Evolutionary conservation across 2,329 filamentous ascomycete species (phyloP).

Genomic region (Fulvia fulva): DNA sequence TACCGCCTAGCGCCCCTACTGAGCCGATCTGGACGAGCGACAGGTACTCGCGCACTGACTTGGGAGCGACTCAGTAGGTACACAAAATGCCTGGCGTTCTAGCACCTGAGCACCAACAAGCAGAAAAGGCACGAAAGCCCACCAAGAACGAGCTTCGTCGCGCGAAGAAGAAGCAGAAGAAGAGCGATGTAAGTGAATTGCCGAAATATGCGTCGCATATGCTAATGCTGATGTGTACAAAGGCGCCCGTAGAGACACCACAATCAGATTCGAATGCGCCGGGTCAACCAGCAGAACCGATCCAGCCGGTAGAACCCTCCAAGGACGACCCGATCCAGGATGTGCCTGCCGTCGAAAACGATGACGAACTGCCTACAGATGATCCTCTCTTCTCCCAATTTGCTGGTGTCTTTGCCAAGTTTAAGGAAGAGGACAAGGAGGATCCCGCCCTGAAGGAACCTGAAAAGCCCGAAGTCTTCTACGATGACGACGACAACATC

Average conservation of each 20-base stretch:
- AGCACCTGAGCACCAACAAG: slow-evolving; percentile 25
- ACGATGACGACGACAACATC: slow-evolving; percentile 79
- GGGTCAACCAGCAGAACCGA: slow-evolving; percentile 25
- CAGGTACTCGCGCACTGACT: not conserved
- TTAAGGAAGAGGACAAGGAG: slow-evolving; percentile 55
- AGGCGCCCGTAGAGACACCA: slow-evolving; percentile 12
- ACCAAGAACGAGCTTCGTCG: slow-evolving; percentile 93
- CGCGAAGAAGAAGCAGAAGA: slow-evolving; percentile 91
- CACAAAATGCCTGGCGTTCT: slow-evolving; percentile 35
- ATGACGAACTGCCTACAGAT: slow-evolving; percentile 27
- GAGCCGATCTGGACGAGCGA: not conserved
- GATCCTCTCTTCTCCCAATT: slow-evolving; percentile 81
- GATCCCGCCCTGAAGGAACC: slow-evolving; percentile 57
- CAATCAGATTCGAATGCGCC: slow-evolving; percentile 32
- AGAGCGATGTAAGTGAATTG: slow-evolving; percentile 49
- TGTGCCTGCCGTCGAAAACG: slow-evolving; percentile 21
- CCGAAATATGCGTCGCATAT: slow-evolving; percentile 7
- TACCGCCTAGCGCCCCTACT: not conserved
- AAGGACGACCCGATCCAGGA: slow-evolving; percentile 27
- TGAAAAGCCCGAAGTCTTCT: slow-evolving; percentile 82
- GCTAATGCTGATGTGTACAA: slow-evolving; percentile 1
- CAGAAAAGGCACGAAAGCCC: slow-evolving; percentile 56
- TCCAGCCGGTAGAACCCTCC: slow-evolving; percentile 25
- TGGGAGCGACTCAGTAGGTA: slow-evolving; percentile 16
- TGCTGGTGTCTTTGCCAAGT: slow-evolving; percentile 76